Evolutionary conservation across 139 green algal species (phyloP).

Genomic region (Chlamydomonas asymmetrica): DNA sequence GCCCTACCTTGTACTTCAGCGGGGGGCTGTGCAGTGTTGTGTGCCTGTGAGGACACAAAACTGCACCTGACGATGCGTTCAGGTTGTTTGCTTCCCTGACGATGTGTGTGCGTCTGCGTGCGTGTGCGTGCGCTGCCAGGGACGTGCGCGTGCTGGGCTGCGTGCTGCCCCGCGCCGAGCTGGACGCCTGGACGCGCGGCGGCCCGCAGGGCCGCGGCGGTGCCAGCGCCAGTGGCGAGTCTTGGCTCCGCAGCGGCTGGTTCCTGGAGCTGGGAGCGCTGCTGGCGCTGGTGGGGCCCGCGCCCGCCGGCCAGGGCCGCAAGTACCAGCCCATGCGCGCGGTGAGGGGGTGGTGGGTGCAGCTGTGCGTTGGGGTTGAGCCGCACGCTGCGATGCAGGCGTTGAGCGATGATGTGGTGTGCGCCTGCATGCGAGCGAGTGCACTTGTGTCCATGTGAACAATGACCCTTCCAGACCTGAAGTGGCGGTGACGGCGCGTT

Average conservation of each 20-base stretch:
- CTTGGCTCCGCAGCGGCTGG: too few species aligned
- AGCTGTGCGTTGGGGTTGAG: background rate
- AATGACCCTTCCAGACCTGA: background rate
- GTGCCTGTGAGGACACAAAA: background rate
- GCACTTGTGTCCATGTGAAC: background rate
- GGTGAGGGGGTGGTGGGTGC: background rate
- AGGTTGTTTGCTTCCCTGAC: background rate
- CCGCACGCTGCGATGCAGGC: background rate
- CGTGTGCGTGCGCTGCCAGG: background rate
- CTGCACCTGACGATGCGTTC: background rate
- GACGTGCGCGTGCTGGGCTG: constrained; percentile 12
- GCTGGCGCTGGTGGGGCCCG: background rate
- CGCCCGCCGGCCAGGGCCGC: background rate
- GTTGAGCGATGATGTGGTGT: background rate
- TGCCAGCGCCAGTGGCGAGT: background rate
- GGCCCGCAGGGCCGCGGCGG: background rate
- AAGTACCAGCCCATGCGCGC: constrained; percentile 24
- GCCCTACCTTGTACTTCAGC: background rate
- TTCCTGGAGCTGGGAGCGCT: constrained; percentile 14
- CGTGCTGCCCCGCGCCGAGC: background rate
- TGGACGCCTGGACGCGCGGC: constrained; percentile 1
- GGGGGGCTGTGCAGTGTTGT: background rate
- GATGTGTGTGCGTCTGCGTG: constrained; percentile 1
- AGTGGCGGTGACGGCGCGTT: background rate
- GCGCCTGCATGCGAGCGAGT: background rate